A percentile compares a stretch with the other conserved stretches of the same genome.
Conservation (phyloP, 2,329 filamentous ascomycete species). For the Ambrosiella beaveri region DNA sequence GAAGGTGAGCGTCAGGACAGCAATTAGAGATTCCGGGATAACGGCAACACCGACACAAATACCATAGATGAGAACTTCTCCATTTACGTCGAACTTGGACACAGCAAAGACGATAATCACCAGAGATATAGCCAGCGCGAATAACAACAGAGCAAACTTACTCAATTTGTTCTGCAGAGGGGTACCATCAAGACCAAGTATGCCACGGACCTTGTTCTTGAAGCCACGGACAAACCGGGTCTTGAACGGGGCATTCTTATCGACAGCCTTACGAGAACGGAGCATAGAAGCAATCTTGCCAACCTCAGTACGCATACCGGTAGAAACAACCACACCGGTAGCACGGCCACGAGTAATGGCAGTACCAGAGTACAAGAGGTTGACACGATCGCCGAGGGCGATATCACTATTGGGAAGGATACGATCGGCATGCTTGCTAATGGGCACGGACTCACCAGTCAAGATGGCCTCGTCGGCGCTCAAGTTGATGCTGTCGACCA, state of each 20-base stretch:
- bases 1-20: conserved; percentile 55
- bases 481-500: conserved; percentile 51
- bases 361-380: conserved; percentile 54
- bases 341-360: conserved; percentile 56
- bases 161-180: conserved; percentile 72
- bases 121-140: conserved; percentile 48
- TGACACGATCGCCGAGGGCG: conserved; percentile 50
- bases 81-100: conserved; percentile 33
- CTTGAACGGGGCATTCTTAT: conserved; percentile 20
- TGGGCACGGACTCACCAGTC: conserved; percentile 55
- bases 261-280: conserved; percentile 34
- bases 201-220: conserved; percentile 28
- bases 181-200: conserved; percentile 56
- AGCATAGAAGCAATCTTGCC: conserved; percentile 59
- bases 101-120: conserved; percentile 45
- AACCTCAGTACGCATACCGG: conserved; percentile 59
- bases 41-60: conserved; percentile 46
- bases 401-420: conserved; percentile 36
- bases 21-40: conserved; percentile 49
- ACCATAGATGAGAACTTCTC: conserved; percentile 43
- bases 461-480: conserved; percentile 60
- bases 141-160: conserved; percentile 68
- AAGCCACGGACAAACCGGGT: conserved; percentile 29
- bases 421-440: conserved; percentile 44
- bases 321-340: conserved; percentile 49